These are phyloP conservation scores for Aspergillus versicolor DNA, from an alignment of 2,329 filamentous ascomycete genomes.

Conservation along the genomic window DNA sequence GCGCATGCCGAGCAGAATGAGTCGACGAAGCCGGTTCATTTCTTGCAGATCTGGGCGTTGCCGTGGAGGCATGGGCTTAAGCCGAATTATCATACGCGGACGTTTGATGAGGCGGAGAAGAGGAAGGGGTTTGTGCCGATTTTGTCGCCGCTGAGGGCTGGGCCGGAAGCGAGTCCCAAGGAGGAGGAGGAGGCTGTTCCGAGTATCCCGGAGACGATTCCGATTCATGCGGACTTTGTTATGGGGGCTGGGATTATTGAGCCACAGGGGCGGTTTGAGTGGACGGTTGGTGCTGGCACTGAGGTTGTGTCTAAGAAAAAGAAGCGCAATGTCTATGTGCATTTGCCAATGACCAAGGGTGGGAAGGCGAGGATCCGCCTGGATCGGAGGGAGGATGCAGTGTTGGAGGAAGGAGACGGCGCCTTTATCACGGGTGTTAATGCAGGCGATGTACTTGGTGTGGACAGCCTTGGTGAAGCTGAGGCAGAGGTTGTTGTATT, in stretches of 20 bases:
- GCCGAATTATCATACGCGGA: slow-evolving; percentile 73
- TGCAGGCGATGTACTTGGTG: slow-evolving; percentile 61
- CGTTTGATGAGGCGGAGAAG: slow-evolving; percentile 73
- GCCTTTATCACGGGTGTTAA: slow-evolving; percentile 69
- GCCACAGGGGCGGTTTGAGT: slow-evolving; percentile 65
- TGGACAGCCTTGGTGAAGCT: slow-evolving; percentile 67
- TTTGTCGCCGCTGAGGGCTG: slow-evolving; percentile 70
- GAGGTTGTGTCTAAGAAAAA: slow-evolving; percentile 38
- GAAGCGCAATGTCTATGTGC: slow-evolving; percentile 71
- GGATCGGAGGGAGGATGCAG: slow-evolving; percentile 64
- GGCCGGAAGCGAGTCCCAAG: slow-evolving; percentile 59
- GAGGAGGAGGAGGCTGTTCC: slow-evolving; percentile 67
- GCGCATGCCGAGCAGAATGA: slow-evolving; percentile 83
- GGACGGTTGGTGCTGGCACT: slow-evolving; percentile 63
- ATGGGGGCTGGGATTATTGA: slow-evolving; percentile 77
- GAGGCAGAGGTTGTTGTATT: slow-evolving; percentile 70
- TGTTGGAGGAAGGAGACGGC: slow-evolving; percentile 75
- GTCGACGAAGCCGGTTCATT: slow-evolving; percentile 70
- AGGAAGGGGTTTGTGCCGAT: slow-evolving; percentile 69
- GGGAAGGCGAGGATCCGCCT: slow-evolving; percentile 71
- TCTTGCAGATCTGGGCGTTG: slow-evolving; percentile 84
- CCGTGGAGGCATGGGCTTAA: slow-evolving; percentile 72
- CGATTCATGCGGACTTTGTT: slow-evolving; percentile 78
- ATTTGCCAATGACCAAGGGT: slow-evolving; percentile 75
- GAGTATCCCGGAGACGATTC: slow-evolving; percentile 65